Base-by-base conservation (phyloP, 495 filamentous ascomycete species). In the Baudoinia panamericana region DNA sequence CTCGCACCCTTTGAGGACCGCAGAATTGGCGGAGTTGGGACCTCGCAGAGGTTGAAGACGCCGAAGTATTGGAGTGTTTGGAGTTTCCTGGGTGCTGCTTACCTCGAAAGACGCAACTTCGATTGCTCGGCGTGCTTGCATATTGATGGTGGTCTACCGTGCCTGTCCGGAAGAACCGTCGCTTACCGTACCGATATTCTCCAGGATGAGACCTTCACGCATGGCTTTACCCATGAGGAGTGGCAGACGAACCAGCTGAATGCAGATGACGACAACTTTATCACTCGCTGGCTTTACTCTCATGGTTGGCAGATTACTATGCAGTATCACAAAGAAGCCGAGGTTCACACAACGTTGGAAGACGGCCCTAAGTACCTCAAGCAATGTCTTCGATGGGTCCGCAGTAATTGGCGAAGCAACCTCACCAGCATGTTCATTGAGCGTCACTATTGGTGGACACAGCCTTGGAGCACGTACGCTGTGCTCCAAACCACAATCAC, bases 91-190 rank as follows among this genome's bases (percentile, higher is more conserved):
- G 84, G 82, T 1, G 80, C 82, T 19, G 65, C 78, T 23, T 93
- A 93, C 55, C 76, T 93, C 33, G 79, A 86, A 53, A 68, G 84
- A 27, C 69, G 84, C 31, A 90, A 88, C 55, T 93, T 88, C 55
- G 84, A 93, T 58, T 87, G 84, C 56, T 83, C 81, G 30, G 82
- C 84, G 8, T 87, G 83, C 23, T 82, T 84, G 45, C 75, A 80
- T 56, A 69, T 90, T 31, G 84, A 93, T 56, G 84, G 84, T 31
- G 84, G 84, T 15, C 73, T 86, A 16, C 84, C 84, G 20, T 90
- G 84, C 61, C 77, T 93, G 65, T 93, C 84, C 22, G 84, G 84
- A 30, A 70, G 84, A 23, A 88, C 82, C 10, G 82, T 84, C 19
- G 83, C 82, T 10, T 88, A 90, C 61, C 76, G 79, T 19, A 80